Base-by-base conservation (phyloP, 1,284 basidiomycete genomes). In the Phenoliferia sp. region DNA sequence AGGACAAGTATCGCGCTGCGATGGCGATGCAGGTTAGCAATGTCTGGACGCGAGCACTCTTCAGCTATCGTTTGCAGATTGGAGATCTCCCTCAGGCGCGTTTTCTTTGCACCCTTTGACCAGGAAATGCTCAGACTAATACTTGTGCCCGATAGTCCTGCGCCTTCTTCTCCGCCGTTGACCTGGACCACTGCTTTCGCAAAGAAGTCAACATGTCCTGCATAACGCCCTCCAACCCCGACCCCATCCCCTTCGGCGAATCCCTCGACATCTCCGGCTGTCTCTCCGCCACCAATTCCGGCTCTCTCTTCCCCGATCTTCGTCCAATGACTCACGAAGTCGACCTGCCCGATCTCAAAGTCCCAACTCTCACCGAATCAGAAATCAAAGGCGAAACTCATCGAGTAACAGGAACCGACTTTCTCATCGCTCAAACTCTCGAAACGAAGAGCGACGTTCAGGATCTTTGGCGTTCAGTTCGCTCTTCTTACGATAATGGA, bases 141-240 rank as follows among this genome's bases (percentile, higher is more conserved):
- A 0, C 17, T 7, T 0, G 22, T 15, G 16, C 29, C 16, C 34
- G 2, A 29, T 60, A 78, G 77, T 72, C 77, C 57, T 80, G 80
- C 17, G 93, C 94, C 0, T 99, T 97, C 82, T 99, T 99, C 82
- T 96, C 94, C 0, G 91, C 92, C 0, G 94, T 99, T 50, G 96
- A 99, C 77, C 83, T 98, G 33, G 96, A 99, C 79, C 83, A 85
- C 55, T 90, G 97, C 2, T 83, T 98, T 60, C 85, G 95, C 34
- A 99, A 99, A 79, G 96, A 99, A 80, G 93, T 94, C 32, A 90
- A 95, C 78, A 93, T 99, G 88, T 83, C 90, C 0, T 99, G 95
- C 75, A 86, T 94, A 32, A 99, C 95, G 10, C 96, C 95, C 0
- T 94, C 90, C 15, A 93, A 99, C 73, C 90, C 91, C 3, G 78